phyloP scores from a whole-genome alignment of 2,329 filamentous ascomycete species.

The Calonectria hongkongensis region DNA sequence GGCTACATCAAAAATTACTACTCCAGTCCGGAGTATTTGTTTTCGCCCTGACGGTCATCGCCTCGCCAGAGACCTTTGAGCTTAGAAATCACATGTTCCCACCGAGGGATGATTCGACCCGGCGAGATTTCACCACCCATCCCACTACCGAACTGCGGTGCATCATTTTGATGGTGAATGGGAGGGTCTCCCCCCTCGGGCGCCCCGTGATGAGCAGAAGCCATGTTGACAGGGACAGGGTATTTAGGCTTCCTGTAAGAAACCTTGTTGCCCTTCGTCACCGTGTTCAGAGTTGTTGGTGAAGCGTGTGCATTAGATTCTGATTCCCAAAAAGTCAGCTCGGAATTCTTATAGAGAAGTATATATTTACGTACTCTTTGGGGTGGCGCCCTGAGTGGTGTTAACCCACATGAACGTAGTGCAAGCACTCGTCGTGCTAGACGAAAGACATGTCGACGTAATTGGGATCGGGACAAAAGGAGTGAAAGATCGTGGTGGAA shows the following conservation, averaged over 20 bases:
- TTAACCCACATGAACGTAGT: constrained; percentile 46
- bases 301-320: constrained; percentile 17
- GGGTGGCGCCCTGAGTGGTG: constrained; percentile 38
- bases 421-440: constrained; percentile 46
- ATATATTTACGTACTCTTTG: constrained; percentile 42
- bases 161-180: constrained; percentile 59
- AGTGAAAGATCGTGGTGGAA: constrained; percentile 37
- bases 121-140: constrained; percentile 38
- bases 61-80: constrained; percentile 32
- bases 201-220: constrained; percentile 44
- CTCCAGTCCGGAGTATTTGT: background rate
- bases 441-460: constrained; percentile 51
- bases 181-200: constrained; percentile 60
- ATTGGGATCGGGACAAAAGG: constrained; percentile 38
- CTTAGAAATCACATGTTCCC: constrained; percentile 36
- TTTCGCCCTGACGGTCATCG: background rate
- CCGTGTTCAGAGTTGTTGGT: constrained; percentile 50
- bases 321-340: constrained; percentile 35
- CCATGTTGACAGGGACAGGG: constrained; percentile 48
- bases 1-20: background rate
- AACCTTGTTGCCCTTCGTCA: constrained; percentile 40
- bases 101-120: constrained; percentile 38
- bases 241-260: constrained; percentile 34
- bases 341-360: background rate
- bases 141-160: constrained; percentile 52